phyloP scores from a whole-genome alignment of 2,329 filamentous ascomycete genomes.

The Aspergillus brunneoviolaceus region DNA sequence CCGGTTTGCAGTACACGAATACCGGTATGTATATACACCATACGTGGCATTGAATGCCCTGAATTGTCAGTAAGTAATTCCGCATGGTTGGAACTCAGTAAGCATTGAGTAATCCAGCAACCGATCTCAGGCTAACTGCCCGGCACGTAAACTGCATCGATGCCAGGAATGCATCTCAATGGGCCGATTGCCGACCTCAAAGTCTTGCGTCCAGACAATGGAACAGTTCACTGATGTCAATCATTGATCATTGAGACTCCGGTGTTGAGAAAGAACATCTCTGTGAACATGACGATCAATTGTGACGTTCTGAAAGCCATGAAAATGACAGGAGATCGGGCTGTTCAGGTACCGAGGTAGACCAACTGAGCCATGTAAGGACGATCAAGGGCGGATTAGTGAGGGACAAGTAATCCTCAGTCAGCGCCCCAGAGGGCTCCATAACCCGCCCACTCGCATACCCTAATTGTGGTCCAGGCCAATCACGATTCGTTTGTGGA shows the following conservation, averaged over 20 bases:
- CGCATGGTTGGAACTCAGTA: background rate
- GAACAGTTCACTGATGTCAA: too few species aligned
- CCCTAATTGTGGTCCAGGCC: background rate
- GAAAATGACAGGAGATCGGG: too few species aligned
- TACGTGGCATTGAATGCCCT: background rate
- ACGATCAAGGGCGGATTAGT: constrained; percentile 11
- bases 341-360: too few species aligned
- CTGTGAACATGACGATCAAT: too few species aligned
- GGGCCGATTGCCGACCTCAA: too few species aligned
- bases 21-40: background rate
- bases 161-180: too few species aligned
- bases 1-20: background rate
- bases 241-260: too few species aligned
- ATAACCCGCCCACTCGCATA: background rate
- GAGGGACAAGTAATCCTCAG: constrained; percentile 17
- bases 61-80: background rate
- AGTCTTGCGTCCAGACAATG: too few species aligned
- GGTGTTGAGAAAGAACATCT: too few species aligned
- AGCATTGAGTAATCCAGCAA: background rate
- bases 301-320: too few species aligned
- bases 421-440: constrained; percentile 9
- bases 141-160: too few species aligned
- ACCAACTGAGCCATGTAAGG: background rate
- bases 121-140: background rate
- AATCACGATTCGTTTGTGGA: background rate